phyloP scores from a whole-genome alignment of 176 grass and related monocot species.

The Zizania latifolia region DNA sequence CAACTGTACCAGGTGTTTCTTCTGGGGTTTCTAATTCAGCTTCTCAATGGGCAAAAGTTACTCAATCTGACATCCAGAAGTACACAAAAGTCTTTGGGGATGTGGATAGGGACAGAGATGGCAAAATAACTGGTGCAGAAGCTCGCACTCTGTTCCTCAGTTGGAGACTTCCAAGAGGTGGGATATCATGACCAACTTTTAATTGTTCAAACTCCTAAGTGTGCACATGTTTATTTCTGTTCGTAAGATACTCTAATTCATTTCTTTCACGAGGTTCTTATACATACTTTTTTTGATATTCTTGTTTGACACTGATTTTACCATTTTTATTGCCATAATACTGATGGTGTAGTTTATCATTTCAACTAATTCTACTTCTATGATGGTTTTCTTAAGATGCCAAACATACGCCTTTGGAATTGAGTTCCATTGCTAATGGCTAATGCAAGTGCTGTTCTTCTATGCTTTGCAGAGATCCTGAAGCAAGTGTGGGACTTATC shows the following conservation, averaged over 20 bases:
- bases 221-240: slow-evolving; percentile 22
- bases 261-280: background rate
- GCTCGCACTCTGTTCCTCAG: slow-evolving; percentile 94
- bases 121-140: slow-evolving; percentile 88
- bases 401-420: background rate
- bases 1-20: slow-evolving; percentile 30
- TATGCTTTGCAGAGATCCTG: slow-evolving; percentile 60
- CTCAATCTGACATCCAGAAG: slow-evolving; percentile 86
- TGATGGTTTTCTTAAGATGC: slow-evolving; percentile 1
- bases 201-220: slow-evolving; percentile 1
- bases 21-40: slow-evolving; percentile 43
- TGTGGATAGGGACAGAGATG: slow-evolving; percentile 92
- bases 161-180: slow-evolving; percentile 99
- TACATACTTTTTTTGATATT: slow-evolving; percentile 2
- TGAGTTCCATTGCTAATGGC: background rate
- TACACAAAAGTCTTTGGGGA: slow-evolving; percentile 94
- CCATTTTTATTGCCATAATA: background rate
- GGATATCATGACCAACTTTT: slow-evolving; percentile 17
- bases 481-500: slow-evolving; percentile 99
- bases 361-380: slow-evolving; percentile 9
- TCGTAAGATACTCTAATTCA: slow-evolving; percentile 1
- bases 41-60: slow-evolving; percentile 91
- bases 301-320: background rate
- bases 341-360: background rate
- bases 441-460: slow-evolving; percentile 31